phyloP scores from a whole-genome alignment of 768 basidiomycete genomes.

The Hericium rajendrae region DNA sequence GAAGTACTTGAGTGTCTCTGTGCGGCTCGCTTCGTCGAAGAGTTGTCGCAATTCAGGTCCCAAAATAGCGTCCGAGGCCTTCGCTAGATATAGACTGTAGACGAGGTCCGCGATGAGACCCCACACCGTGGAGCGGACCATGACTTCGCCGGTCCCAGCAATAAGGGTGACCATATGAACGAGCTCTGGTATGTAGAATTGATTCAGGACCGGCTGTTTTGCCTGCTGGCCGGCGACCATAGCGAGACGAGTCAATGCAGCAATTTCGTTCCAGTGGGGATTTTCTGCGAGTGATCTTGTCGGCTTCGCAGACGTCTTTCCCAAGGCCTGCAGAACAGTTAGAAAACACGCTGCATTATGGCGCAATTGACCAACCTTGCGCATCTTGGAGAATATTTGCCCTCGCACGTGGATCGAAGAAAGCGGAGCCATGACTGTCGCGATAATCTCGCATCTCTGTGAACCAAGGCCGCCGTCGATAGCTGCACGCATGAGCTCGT shows the following conservation, averaged over 20 bases:
- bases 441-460: slow-evolving; percentile 63
- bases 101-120: slow-evolving; percentile 76
- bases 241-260: slow-evolving; percentile 67
- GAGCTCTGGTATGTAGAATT: slow-evolving; percentile 77
- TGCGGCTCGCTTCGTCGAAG: slow-evolving; percentile 48
- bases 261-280: slow-evolving; percentile 72
- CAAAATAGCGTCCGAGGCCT: slow-evolving; percentile 45
- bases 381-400: slow-evolving; percentile 65
- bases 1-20: slow-evolving; percentile 57
- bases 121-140: slow-evolving; percentile 74
- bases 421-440: slow-evolving; percentile 62
- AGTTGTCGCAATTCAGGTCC: slow-evolving; percentile 50
- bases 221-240: slow-evolving; percentile 63
- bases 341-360: not conserved
- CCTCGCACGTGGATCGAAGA: slow-evolving; percentile 74
- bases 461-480: slow-evolving; percentile 78
- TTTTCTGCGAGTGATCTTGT: slow-evolving; percentile 60
- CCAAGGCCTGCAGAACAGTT: slow-evolving; percentile 45
- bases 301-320: slow-evolving; percentile 58
- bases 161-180: slow-evolving; percentile 73
- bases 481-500: slow-evolving; percentile 74
- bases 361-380: slow-evolving; percentile 43
- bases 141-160: slow-evolving; percentile 61
- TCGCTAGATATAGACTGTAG: slow-evolving; percentile 59
- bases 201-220: slow-evolving; percentile 51